A percentile compares a stretch with the other conserved stretches of the same genome.
Conservation (phyloP, 2,329 filamentous ascomycete genomes). For the Aspergillus ustus region DNA sequence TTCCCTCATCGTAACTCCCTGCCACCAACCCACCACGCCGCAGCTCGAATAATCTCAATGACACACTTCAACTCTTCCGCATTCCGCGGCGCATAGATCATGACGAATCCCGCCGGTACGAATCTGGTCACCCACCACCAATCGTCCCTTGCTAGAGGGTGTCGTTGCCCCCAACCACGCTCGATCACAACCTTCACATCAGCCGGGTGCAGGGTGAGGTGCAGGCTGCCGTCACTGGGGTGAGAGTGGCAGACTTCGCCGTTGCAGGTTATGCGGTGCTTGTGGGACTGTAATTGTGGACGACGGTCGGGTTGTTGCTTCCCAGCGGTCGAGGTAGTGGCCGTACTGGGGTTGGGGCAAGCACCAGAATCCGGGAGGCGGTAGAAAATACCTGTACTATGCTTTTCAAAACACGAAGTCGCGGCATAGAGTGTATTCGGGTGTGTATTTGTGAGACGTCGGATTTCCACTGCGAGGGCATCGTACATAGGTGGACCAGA, state of each 20-base stretch:
- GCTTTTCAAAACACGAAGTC: constrained; percentile 80
- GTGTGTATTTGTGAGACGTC: constrained; percentile 54
- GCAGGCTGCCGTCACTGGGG: constrained; percentile 74
- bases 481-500: constrained; percentile 59
- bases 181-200: constrained; percentile 74
- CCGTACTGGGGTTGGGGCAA: not conserved
- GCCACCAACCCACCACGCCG: constrained; percentile 64
- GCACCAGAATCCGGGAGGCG: not conserved
- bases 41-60: constrained; percentile 72
- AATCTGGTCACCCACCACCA: constrained; percentile 69
- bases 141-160: constrained; percentile 57
- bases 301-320: not conserved
- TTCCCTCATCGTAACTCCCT: constrained; percentile 16
- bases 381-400: constrained; percentile 76
- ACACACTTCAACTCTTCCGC: constrained; percentile 70
- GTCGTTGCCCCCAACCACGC: constrained; percentile 77
- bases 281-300: constrained; percentile 3
- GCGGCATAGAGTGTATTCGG: constrained; percentile 62
- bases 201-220: constrained; percentile 78
- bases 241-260: constrained; percentile 87
- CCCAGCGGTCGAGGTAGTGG: not conserved
- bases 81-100: constrained; percentile 80
- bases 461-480: constrained; percentile 59
- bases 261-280: constrained; percentile 45
- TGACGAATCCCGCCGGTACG: constrained; percentile 74